Evolutionary conservation across 75 land plant genomes (phyloP).

Genomic region (Larix kaempferi): DNA sequence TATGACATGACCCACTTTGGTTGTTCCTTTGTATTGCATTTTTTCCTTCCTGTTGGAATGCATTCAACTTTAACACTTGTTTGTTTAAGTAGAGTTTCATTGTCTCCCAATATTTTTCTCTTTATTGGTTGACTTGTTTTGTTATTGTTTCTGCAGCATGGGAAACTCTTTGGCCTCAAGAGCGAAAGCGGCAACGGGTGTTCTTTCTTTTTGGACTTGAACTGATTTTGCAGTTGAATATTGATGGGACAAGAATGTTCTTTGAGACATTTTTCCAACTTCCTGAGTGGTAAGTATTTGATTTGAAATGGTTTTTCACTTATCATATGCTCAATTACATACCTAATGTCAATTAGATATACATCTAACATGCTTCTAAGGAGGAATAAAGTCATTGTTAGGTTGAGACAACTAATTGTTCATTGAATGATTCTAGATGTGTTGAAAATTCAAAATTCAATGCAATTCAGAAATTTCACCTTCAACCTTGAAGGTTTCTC

Average conservation of each 20-base stretch:
- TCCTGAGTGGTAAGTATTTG: constrained; percentile 68
- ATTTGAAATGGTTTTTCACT: neutral
- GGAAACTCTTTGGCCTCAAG: constrained; percentile 93
- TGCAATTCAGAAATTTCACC: no score
- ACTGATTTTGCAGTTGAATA: constrained; percentile 77
- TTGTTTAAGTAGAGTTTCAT: neutral
- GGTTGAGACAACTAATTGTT: neutral
- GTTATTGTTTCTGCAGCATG: constrained; percentile 62
- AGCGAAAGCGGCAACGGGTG: constrained; percentile 93
- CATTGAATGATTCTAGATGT: neutral
- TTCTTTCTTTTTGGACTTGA: constrained; percentile 96
- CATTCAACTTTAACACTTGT: neutral
- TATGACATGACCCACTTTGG: neutral
- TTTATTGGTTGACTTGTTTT: neutral
- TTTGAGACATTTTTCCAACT: constrained; percentile 86
- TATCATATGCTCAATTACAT: neutral
- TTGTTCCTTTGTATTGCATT: neutral
- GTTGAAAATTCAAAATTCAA: neutral
- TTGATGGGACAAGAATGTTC: constrained; percentile 77
- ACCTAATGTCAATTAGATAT: neutral
- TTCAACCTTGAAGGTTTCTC: no score
- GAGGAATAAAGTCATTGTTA: neutral
- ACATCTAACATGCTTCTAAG: neutral
- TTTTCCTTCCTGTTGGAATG: neutral
- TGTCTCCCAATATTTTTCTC: neutral